Base-by-base conservation (phyloP, 768 basidiomycete species). In the Royoungia palumana region DNA sequence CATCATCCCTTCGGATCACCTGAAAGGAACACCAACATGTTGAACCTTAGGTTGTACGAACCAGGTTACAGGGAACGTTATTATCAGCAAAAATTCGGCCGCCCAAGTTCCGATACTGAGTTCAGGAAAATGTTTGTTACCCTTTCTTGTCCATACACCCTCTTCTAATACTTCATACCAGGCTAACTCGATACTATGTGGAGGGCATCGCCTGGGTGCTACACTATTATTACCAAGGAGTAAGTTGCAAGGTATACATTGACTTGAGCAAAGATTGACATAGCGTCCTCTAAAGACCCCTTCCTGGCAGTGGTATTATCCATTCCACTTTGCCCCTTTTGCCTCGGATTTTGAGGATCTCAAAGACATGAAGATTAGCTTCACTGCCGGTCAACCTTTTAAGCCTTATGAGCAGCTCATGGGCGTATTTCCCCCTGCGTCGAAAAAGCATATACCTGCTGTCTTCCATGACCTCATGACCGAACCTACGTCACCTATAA, bases 221-320 rank as follows among this genome's bases (percentile, higher is more conserved):
- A 51, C 84, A 87, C 51, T 99, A 99, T 68, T 98, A 99, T 65
- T 99, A 98, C 65, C 95, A 98, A 78, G 96, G 96, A 60, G 94
- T 96, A 68, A 53, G 82, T 69, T 20, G 34, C 34, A 27, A 43
- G 38, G 36, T 41, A 35, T 8, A 24, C 12, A 17, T 36, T 5
- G 45, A 19, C 50, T 21, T 41, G 44, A 28, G 10, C n/a, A 14
- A 32, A 13, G 13, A 50, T 53, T 63, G 28, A 61, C 60, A 44
- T 58, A 57, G 44, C 41, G 53, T 53, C 43, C 44, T 38, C 34
- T 40, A 37, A 51, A 87, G 91, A 82, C 89, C 8, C 89, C 90
- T 4, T 96, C 94, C 3, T 98, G 95, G 95, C 83, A 94, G 62
- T 99, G 96, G 96, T 99, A 87, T 71, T 98, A 97, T 67, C 96